A percentile compares a stretch with the other conserved stretches of the same genome.
These are phyloP conservation scores for Capsella rubella DNA, from an alignment of 441 rosid genomes.

Conservation along the genomic window DNA sequence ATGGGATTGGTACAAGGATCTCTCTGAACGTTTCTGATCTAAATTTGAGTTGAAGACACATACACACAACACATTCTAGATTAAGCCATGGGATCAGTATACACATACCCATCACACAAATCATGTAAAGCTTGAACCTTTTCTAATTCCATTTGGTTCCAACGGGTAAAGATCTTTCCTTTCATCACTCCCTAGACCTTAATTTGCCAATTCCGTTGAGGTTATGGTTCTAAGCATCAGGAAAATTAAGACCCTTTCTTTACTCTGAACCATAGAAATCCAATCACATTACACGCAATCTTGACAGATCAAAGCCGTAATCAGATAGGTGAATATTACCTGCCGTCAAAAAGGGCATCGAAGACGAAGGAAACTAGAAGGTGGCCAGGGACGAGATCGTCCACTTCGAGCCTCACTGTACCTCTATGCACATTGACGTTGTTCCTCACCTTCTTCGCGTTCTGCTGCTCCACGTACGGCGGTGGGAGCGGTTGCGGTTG, in stretches of 20 bases:
- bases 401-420: slow-evolving; percentile 58
- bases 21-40: slow-evolving; percentile 16
- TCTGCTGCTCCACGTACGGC: slow-evolving; percentile 78
- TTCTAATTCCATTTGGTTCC: slow-evolving; percentile 11
- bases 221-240: slow-evolving; percentile 8
- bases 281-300: slow-evolving; percentile 26
- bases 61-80: not conserved
- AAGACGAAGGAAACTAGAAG: slow-evolving; percentile 83
- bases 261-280: not conserved
- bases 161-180: slow-evolving; percentile 12
- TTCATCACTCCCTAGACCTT: not conserved
- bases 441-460: slow-evolving; percentile 85
- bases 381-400: slow-evolving; percentile 69
- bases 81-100: not conserved
- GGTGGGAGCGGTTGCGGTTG: slow-evolving; percentile 47
- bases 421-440: slow-evolving; percentile 87
- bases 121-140: slow-evolving; percentile 25
- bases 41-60: not conserved
- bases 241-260: not conserved
- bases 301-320: slow-evolving; percentile 2
- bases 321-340: slow-evolving; percentile 46
- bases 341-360: slow-evolving; percentile 86
- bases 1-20: not conserved
- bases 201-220: slow-evolving; percentile 1
- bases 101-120: not conserved